Conservation (phyloP, 495 filamentous ascomycete species). For the Trichocladium antarcticum region DNA sequence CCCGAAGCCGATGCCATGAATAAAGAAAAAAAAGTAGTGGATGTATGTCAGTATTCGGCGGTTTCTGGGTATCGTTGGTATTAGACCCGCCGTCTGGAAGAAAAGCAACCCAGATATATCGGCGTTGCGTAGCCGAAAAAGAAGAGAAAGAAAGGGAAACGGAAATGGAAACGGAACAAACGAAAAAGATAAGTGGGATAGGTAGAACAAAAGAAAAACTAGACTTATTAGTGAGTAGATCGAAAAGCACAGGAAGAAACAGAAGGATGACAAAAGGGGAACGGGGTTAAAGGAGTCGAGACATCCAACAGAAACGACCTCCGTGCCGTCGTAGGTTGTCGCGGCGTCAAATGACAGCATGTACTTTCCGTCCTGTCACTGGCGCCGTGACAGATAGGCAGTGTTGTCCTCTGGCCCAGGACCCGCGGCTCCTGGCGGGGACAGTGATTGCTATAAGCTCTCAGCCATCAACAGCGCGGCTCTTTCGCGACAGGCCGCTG, state of each 20-base stretch:
- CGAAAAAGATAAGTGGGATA: background rate
- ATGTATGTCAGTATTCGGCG: background rate
- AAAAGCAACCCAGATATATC: background rate
- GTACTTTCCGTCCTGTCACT: slow-evolving; percentile 11
- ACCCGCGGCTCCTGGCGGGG: slow-evolving; percentile 42
- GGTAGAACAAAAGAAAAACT: too few species aligned
- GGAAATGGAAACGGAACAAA: background rate
- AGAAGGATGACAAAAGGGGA: too few species aligned
- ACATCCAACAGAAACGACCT: too few species aligned
- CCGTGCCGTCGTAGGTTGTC: too few species aligned
- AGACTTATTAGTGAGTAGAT: too few species aligned
- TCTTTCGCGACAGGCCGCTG: slow-evolving; percentile 73
- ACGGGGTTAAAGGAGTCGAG: too few species aligned
- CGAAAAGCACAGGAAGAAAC: too few species aligned
- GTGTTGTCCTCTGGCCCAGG: slow-evolving; percentile 41
- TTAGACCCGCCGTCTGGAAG: slow-evolving; percentile 4
- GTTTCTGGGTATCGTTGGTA: slow-evolving; percentile 13
- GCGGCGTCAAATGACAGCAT: background rate
- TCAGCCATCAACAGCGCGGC: slow-evolving; percentile 47
- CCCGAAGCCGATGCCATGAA: slow-evolving; percentile 3
- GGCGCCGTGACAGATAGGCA: slow-evolving; percentile 34
- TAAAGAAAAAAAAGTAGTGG: background rate
- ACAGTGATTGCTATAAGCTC: slow-evolving; percentile 46
- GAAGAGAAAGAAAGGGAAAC: background rate
- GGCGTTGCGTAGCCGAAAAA: background rate